Base-by-base conservation (phyloP, 2,329 filamentous ascomycete genomes). In the Clonostachys sp. region DNA sequence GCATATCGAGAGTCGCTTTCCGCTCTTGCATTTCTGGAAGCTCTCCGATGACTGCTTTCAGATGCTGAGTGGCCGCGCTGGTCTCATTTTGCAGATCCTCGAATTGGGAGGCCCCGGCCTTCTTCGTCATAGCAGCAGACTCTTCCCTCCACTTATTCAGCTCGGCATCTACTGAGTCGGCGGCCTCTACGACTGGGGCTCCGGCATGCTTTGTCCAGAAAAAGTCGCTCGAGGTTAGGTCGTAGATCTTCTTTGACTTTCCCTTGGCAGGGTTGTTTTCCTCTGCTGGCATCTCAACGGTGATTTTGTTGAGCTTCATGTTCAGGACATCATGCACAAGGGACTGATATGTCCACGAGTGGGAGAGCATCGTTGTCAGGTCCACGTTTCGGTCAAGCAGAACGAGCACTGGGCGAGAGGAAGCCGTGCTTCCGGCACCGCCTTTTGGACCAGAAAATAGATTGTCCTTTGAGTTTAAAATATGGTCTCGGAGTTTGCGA, bases 381-480 rank as follows among this genome's bases (percentile, higher is more conserved):
- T 99, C 94, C 41, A 99, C 85, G 60, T 96, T 97, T 56, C 94
- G 86, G 67, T 99, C 94, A 43, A 97, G 86, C 45, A 99, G 87
- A 55, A 99, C 83, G 42, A 99, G 81, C 1, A 97, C 90, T 1
- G 95, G 94, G 44, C 95, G 77, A 20, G 89, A 88, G 9, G 84
- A 81, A 3, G 86, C 80, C 1, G 87, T 85, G 14, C 80, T 77
- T 2, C 77, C 66, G 7, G 76, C 69, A 8, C 75, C 70, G 3
- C 83, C 75, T 51, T 87, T 78, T 45, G 84, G 77, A 49, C 68
- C 72, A 39, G 91, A 95, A 66, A 99, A 99, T 5, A 99, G 80
- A 61, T 96, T 97, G 62, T 96, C 92, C 72, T 96, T 97, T 12
- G 92, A 96, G 67, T 97, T 97, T 53, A 99, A 78, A 46, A 97